Evolutionary conservation across 2,329 filamentous ascomycete species (phyloP).

Genomic region (Stachybotrys elegans): DNA sequence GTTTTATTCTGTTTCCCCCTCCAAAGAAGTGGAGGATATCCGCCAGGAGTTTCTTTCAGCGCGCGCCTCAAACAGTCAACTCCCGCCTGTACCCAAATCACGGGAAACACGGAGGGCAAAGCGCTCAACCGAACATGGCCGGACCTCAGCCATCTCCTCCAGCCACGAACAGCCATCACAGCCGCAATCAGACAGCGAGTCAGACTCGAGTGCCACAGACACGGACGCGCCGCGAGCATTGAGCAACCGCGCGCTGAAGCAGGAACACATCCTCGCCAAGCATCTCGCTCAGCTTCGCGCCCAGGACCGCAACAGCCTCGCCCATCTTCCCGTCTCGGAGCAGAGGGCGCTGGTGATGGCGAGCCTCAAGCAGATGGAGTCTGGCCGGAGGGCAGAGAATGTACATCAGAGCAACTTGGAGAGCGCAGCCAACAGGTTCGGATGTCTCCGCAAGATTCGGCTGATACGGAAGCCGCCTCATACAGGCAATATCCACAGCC

Average conservation of each 20-base stretch:
- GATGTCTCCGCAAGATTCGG: background rate
- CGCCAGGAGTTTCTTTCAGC: background rate
- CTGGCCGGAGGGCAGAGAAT: background rate
- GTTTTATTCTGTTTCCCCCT: background rate
- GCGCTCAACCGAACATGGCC: background rate
- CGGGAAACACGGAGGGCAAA: background rate
- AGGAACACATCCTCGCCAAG: background rate
- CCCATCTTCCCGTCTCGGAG: background rate
- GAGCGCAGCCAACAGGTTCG: background rate
- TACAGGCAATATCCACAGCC: background rate
- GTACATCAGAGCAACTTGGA: background rate
- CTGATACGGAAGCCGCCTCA: background rate
- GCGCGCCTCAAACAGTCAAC: background rate
- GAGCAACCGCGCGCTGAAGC: background rate
- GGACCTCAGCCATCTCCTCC: no score
- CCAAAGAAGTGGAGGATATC: background rate
- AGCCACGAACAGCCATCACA: background rate
- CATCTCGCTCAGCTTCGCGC: background rate
- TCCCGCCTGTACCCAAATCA: background rate
- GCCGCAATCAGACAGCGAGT: background rate
- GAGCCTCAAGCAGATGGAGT: background rate
- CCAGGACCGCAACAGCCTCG: background rate
- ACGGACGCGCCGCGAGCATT: background rate
- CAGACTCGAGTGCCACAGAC: background rate
- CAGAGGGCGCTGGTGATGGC: background rate